phyloP scores from a whole-genome alignment of 805 yeast genomes.

The Ogataea henricii region DNA sequence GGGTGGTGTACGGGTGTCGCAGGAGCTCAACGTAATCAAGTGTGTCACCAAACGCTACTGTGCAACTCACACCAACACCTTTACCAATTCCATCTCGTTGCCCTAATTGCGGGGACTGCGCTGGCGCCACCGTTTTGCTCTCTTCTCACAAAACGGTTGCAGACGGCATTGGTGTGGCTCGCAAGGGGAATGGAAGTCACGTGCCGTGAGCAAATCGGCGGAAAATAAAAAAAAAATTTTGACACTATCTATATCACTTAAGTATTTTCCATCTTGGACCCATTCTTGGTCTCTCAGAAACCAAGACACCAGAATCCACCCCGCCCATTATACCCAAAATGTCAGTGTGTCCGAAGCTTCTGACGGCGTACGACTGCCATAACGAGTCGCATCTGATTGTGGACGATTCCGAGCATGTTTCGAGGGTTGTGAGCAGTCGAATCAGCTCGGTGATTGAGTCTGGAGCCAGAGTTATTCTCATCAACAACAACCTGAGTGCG shows the following conservation, averaged over 20 bases:
- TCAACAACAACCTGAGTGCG: slow-evolving; percentile 33
- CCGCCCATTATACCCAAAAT: background rate
- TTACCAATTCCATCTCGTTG: too few species aligned
- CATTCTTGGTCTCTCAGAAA: too few species aligned
- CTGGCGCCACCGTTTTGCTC: background rate
- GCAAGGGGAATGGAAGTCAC: slow-evolving; percentile 1
- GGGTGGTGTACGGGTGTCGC: too few species aligned
- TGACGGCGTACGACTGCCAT: slow-evolving; percentile 46
- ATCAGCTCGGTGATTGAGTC: slow-evolving; percentile 48
- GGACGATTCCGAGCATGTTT: slow-evolving; percentile 45
- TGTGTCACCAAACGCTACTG: too few species aligned
- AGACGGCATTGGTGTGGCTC: background rate
- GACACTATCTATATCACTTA: background rate
- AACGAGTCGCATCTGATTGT: slow-evolving; percentile 60
- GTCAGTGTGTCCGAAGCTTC: slow-evolving; percentile 21
- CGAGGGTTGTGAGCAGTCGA: slow-evolving; percentile 46
- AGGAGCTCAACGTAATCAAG: too few species aligned
- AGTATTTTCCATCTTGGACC: too few species aligned
- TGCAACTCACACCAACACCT: too few species aligned
- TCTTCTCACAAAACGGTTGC: too few species aligned
- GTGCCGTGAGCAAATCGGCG: slow-evolving; percentile 1
- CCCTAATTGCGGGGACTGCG: background rate
- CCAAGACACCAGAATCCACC: background rate
- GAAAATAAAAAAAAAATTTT: background rate
- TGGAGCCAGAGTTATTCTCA: slow-evolving; percentile 59